A percentile compares a stretch with the other conserved stretches of the same genome.
phyloP scores from a whole-genome alignment of 2,329 filamentous ascomycete species.

The Tolypocladium album region DNA sequence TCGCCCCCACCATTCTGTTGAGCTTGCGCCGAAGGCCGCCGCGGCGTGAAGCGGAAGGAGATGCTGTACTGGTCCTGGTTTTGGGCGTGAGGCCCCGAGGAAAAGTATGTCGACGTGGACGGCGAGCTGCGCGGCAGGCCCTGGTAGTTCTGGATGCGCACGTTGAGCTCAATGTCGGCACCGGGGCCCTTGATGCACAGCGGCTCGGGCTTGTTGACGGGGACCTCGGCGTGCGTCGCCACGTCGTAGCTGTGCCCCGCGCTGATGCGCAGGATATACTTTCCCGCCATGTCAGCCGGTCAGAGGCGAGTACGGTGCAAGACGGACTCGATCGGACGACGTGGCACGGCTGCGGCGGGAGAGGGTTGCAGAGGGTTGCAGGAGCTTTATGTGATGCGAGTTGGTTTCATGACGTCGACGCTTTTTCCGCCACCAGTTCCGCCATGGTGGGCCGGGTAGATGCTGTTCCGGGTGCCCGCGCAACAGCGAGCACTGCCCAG shows the following conservation, averaged over 20 bases:
- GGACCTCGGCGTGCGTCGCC: constrained; percentile 59
- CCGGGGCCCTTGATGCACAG: constrained; percentile 52
- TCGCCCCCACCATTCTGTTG: constrained; percentile 7
- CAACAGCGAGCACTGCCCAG: too few relatives aligned
- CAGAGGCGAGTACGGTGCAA: background rate
- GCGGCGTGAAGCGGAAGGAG: constrained; percentile 67
- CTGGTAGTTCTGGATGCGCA: constrained; percentile 57
- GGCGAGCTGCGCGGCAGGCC: constrained; percentile 67
- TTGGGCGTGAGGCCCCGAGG: constrained; percentile 51
- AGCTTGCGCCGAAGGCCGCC: constrained; percentile 21
- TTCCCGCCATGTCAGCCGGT: constrained; percentile 43
- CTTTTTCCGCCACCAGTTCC: background rate
- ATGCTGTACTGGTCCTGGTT: constrained; percentile 77
- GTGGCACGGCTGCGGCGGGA: background rate
- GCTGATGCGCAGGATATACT: constrained; percentile 73
- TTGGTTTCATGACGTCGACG: background rate
- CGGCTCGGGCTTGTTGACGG: constrained; percentile 60
- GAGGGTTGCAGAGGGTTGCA: background rate
- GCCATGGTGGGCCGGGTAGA: background rate
- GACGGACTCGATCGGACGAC: background rate
- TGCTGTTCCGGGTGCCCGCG: too few relatives aligned
- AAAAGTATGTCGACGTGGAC: constrained; percentile 66
- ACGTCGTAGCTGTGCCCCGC: constrained; percentile 69
- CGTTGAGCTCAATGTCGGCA: constrained; percentile 57
- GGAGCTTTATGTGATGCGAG: background rate